Evolutionary conservation across 164 flowering plant species (phyloP).

Genomic region (Houttuynia cordata): DNA sequence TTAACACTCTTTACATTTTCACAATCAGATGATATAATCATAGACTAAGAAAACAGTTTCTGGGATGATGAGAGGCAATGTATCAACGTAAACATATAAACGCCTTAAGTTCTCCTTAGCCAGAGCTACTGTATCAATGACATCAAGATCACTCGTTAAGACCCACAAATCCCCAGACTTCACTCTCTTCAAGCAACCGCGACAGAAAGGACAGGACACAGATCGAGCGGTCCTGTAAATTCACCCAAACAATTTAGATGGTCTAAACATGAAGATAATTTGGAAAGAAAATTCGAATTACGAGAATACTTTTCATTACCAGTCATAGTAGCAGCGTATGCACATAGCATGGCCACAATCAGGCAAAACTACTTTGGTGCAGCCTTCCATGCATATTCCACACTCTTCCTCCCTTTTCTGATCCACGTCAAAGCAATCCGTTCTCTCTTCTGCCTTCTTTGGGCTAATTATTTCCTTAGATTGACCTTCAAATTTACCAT

Average conservation of each 20-base stretch:
- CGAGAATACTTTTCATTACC: slow-evolving; percentile 29
- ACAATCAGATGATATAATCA: slow-evolving; percentile 49
- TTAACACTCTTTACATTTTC: background rate
- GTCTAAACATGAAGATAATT: background rate
- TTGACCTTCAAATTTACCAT: slow-evolving; percentile 12
- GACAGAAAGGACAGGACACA: slow-evolving; percentile 83
- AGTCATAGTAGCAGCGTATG: slow-evolving; percentile 79
- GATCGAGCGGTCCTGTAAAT: slow-evolving; percentile 56
- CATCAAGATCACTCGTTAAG: slow-evolving; percentile 47
- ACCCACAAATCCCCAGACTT: slow-evolving; percentile 67
- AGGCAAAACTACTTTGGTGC: slow-evolving; percentile 84
- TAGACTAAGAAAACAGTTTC: slow-evolving; percentile 48
- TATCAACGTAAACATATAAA: slow-evolving; percentile 65
- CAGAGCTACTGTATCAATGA: slow-evolving; percentile 52
- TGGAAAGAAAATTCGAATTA: background rate
- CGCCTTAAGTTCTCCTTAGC: slow-evolving; percentile 59
- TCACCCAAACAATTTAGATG: background rate
- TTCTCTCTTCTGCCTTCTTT: slow-evolving; percentile 31
- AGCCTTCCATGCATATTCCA: slow-evolving; percentile 74
- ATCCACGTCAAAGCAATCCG: slow-evolving; percentile 24
- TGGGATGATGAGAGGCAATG: slow-evolving; percentile 47
- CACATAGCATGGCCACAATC: slow-evolving; percentile 89
- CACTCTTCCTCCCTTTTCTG: slow-evolving; percentile 80
- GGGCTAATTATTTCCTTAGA: slow-evolving; percentile 13
- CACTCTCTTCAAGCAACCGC: slow-evolving; percentile 56